Evolutionary conservation across 768 basidiomycete species (phyloP).

Genomic region (Mycena maculata): DNA sequence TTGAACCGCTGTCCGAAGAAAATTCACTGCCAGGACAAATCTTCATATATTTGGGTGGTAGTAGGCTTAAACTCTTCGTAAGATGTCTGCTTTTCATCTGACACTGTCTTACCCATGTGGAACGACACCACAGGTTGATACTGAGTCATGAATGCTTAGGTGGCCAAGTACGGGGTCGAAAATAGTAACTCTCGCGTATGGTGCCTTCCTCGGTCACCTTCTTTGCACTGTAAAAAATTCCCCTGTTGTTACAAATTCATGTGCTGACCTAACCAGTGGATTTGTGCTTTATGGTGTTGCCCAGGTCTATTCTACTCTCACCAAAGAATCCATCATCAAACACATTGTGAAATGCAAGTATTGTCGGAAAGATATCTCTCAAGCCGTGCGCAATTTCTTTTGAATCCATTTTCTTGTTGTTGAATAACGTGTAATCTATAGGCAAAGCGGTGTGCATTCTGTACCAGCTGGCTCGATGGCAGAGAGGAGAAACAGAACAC

Average conservation of each 20-base stretch:
- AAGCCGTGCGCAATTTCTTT: constrained; percentile 46
- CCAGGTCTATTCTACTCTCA: constrained; percentile 48
- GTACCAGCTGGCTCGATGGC: constrained; percentile 57
- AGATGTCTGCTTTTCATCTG: too few species aligned
- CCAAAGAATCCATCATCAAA: constrained; percentile 56
- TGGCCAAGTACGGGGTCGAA: too few species aligned
- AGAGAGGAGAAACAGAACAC: constrained; percentile 15
- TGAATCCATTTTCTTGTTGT: background rate
- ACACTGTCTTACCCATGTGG: too few species aligned
- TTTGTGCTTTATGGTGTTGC: constrained; percentile 52
- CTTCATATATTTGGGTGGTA: too few species aligned
- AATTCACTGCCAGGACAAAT: too few species aligned
- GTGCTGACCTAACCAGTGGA: constrained; percentile 32
- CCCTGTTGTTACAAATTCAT: too few species aligned
- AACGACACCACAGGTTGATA: too few species aligned
- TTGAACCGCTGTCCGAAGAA: too few species aligned
- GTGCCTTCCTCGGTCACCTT: constrained; percentile 55
- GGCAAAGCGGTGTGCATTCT: constrained; percentile 43
- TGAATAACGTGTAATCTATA: constrained; percentile 33
- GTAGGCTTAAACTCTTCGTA: too few species aligned
- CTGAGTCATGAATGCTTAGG: too few species aligned
- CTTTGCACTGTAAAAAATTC: constrained; percentile 42
- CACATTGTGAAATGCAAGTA: constrained; percentile 53
- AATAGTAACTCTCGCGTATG: constrained; percentile 51
- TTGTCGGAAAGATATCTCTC: constrained; percentile 56